phyloP scores from a whole-genome alignment of 2,329 filamentous ascomycete genomes.

The Corniculantispora saksenae region DNA sequence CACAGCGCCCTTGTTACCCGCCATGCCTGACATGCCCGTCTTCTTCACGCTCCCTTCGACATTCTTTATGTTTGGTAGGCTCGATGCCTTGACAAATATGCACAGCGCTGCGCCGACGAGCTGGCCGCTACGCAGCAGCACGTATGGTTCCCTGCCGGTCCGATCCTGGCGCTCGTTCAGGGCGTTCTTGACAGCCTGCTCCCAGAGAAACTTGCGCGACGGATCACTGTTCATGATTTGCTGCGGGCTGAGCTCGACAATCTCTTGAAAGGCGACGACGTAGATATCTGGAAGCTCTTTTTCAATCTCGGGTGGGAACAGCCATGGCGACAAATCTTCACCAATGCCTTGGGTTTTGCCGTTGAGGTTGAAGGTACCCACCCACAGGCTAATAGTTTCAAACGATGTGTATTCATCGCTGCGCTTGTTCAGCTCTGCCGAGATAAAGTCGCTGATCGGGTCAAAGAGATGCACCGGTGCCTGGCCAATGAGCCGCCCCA shows the following conservation, averaged over 20 bases:
- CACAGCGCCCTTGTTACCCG: slow-evolving; percentile 96
- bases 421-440: slow-evolving; percentile 69
- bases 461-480: slow-evolving; percentile 83
- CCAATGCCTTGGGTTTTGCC: slow-evolving; percentile 77
- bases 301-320: slow-evolving; percentile 64
- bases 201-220: slow-evolving; percentile 81
- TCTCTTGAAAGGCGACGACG: slow-evolving; percentile 93
- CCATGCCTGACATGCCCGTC: slow-evolving; percentile 91
- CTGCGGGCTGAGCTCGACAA: slow-evolving; percentile 95
- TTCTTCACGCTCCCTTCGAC: slow-evolving; percentile 97
- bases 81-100: slow-evolving; percentile 82
- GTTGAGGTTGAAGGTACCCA: slow-evolving; percentile 94
- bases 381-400: slow-evolving; percentile 75
- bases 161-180: slow-evolving; percentile 71
- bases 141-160: slow-evolving; percentile 74
- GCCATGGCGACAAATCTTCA: slow-evolving; percentile 81
- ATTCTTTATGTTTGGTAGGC: slow-evolving; percentile 83
- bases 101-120: slow-evolving; percentile 91
- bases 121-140: slow-evolving; percentile 86
- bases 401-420: slow-evolving; percentile 73
- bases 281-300: slow-evolving; percentile 78
- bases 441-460: slow-evolving; percentile 89
- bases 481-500: slow-evolving; percentile 84
- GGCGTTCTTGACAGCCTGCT: slow-evolving; percentile 73
- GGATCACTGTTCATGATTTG: slow-evolving; percentile 99